Evolutionary conservation across 257 asterid species (phyloP), one percentile per base, ranked within the genome.

Genomic region (Petunia axillaris): DNA sequence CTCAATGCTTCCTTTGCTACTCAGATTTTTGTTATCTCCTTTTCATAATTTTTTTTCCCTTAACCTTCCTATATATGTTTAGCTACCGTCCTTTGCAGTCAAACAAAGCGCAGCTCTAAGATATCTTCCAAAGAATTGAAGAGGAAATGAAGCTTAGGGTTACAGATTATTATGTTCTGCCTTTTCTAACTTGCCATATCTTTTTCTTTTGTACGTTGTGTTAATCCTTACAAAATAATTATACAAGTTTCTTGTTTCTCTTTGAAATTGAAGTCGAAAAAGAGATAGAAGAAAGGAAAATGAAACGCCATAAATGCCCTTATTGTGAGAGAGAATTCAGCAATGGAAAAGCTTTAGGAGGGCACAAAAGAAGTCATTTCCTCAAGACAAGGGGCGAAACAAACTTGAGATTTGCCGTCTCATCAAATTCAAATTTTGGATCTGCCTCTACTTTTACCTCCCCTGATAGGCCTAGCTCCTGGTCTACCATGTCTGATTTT

Each of bases 341-440:
- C 68, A 15, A 16, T 63, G 68, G 38, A 35, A 63, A 63, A 63
- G 68, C 37, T 63, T 63, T 16, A 16, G 68, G 37, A 16, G 38
- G 68, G 40, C 68, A 63, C 40, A 63, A 63, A 11, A 63, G 43
- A 63, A 63, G 16, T 11, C 68, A 63, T 63, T 63, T 63, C 11
- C 4, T 3, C 5, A 63, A 63, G 55, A 52, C 3, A 2, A 52
- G 4, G 55, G 55, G 14, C 10, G 10, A 13, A 50, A 50, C 8
- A 9, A 50, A 50, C 10, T 1, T 0, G 3, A 50, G 9, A 50
- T 11, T 8, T 9, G 4, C 3, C 10, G 2, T 50, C 55, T 50
- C 54, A 2, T 50, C 54, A 50, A 50, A 50, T 2, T 50, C 9
- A 50, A 50, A 8, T 50, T 50, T 4, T 50, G 55, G 10, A 50